Conservation (phyloP, 371 early-diverging fungal species). For the Mucor lusitanicus region DNA sequence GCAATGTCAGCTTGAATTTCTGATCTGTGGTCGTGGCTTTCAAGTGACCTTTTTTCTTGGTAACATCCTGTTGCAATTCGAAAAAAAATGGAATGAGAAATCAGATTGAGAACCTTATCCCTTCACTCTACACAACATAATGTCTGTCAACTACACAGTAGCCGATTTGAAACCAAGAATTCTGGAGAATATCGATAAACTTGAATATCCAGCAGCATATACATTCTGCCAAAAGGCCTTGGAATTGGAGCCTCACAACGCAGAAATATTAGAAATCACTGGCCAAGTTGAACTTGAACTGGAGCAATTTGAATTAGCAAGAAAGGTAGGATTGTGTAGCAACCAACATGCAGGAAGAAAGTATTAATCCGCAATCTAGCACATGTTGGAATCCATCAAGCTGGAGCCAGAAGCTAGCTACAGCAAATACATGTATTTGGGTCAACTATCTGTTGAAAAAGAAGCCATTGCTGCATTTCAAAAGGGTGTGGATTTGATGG, state of each 20-base stretch:
- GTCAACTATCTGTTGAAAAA: conserved; percentile 79
- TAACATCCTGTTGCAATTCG: not conserved
- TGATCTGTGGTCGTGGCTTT: not conserved
- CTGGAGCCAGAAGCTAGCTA: conserved; percentile 71
- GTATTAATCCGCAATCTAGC: conserved; percentile 35
- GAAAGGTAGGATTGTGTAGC: conserved; percentile 47
- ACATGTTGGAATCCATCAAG: conserved; percentile 68
- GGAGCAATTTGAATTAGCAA: conserved; percentile 67
- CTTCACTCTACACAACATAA: not conserved
- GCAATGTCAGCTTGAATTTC: not conserved
- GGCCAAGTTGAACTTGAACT: conserved; percentile 80
- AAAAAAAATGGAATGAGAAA: not conserved
- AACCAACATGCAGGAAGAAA: not conserved
- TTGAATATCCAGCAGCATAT: conserved; percentile 74
- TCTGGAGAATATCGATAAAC: conserved; percentile 75
- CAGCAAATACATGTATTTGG: conserved; percentile 88
- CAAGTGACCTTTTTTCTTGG: not conserved
- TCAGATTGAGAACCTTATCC: not conserved
- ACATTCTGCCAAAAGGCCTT: conserved; percentile 74
- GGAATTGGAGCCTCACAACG: conserved; percentile 62
- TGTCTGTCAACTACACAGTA: conserved; percentile 48
- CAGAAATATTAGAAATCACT: conserved; percentile 68
- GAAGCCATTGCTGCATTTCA: conserved; percentile 82
- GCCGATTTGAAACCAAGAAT: conserved; percentile 67
- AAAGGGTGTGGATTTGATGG: conserved; percentile 80